Conservation (phyloP, 257 asterid genomes). For the Solanum tarijense region DNA sequence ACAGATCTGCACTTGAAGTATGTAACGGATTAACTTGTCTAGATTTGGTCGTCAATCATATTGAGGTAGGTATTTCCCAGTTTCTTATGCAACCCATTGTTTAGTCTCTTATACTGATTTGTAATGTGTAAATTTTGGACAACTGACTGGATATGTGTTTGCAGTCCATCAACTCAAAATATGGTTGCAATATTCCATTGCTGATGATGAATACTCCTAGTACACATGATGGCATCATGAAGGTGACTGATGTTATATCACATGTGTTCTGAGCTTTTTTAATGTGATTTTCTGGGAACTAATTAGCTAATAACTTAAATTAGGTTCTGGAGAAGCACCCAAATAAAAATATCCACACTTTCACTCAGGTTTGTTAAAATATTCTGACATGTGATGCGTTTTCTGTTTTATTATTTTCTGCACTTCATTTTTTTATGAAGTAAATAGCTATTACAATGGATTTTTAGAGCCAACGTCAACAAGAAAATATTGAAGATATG, state of each 20-base stretch:
- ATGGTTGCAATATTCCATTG: conserved; percentile 76
- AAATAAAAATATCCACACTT: conserved; percentile 51
- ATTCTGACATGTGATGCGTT: conserved; percentile 5
- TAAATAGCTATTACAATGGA: not conserved
- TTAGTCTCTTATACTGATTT: conserved; percentile 3
- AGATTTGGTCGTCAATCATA: conserved; percentile 61
- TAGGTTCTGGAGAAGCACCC: conserved; percentile 73
- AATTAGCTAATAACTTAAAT: conserved; percentile 13
- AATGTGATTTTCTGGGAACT: conserved; percentile 12
- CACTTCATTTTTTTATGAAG: conserved; percentile 1
- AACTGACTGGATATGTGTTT: conserved; percentile 11
- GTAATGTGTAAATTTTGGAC: conserved; percentile 9
- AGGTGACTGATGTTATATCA: conserved; percentile 35
- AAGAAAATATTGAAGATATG: conserved; percentile 16
- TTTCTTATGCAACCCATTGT: not conserved
- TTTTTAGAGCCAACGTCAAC: conserved; percentile 32
- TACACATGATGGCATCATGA: conserved; percentile 43
- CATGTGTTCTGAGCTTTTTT: not conserved
- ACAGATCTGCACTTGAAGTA: conserved; percentile 61
- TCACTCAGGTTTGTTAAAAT: conserved; percentile 42
- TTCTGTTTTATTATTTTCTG: not conserved
- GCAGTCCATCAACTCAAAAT: conserved; percentile 65
- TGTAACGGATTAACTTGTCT: conserved; percentile 53
- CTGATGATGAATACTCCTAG: conserved; percentile 44
- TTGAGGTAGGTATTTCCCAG: conserved; percentile 45